Evolutionary conservation across 1,139 yeast species (phyloP), one percentile per base, ranked within the genome.

Genomic region (Lodderomyces theae): DNA sequence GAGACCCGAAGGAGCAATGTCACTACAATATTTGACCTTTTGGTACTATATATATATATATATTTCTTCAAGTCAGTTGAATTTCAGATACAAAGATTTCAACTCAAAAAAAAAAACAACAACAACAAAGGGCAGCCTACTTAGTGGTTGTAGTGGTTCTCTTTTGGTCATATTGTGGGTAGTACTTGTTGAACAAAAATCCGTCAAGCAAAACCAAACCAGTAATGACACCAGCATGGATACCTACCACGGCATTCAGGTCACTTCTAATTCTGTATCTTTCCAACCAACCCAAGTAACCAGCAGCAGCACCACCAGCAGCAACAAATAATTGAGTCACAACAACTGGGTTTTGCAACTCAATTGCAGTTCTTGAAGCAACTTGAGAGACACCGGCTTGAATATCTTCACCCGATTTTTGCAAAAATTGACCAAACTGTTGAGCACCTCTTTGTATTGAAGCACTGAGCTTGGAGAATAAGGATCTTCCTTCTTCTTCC

Each of bases 281-380:
- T 53, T 79, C 81, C 47, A 75, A 66, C 55, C 74, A 76, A 17
- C 74, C 79, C 45, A 65, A 63, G 51, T 76, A 66, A 19, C 77
- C 70, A 8, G 78, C 79, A 25, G 73, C 66, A 29, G 71, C 57
- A 7, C 78, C 76, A 37, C 77, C 69, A n/a, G 73, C 56, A 23
- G 78, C 74, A 37, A 79, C 70, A 33, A 77, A 63, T 2, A 72
- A 59, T 59, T 80, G 85, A 29, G 76, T 60, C 17, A 77, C 62
- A 39, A 81, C 83, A 12, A 77, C 84, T 1, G 87, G 87, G 63
- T 81, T 80, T 55, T 79, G 71, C 49, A 80, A 64, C 56, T 78
- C 82, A 39, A 58, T 57, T n/a, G 49, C 44, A 34, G 52, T 39
- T 37, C 47, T 44, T 6, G 49, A 44, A 13, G 49, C 41, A 4